Conservation (phyloP, 2,329 filamentous ascomycete species). For the Cytospora piceae region DNA sequence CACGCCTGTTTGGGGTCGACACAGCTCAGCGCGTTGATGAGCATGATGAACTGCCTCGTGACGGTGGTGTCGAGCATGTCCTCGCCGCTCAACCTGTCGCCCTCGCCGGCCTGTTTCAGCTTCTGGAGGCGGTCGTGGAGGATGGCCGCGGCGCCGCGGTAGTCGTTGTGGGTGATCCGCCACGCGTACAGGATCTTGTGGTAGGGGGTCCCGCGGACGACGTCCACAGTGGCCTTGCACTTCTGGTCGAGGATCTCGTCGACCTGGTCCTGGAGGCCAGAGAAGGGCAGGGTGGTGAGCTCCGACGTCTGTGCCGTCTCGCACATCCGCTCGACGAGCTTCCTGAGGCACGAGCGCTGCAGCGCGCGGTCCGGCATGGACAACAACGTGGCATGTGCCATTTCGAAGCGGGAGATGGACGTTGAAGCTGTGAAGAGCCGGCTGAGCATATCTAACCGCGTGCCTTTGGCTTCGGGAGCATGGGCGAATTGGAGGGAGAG, state of each 20-base stretch:
- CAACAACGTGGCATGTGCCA: constrained; percentile 79
- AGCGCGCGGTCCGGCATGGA: constrained; percentile 73
- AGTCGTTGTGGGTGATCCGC: constrained; percentile 82
- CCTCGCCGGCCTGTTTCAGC: constrained; percentile 61
- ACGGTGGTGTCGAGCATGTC: constrained; percentile 66
- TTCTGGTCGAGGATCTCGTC: constrained; percentile 77
- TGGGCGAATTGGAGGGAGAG: constrained; percentile 70
- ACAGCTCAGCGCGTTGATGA: constrained; percentile 91
- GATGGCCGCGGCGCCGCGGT: constrained; percentile 74
- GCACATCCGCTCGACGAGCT: constrained; percentile 71
- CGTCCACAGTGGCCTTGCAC: constrained; percentile 70
- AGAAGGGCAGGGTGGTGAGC: constrained; percentile 77
- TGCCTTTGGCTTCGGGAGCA: constrained; percentile 40
- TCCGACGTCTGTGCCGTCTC: constrained; percentile 66
- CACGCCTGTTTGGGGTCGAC: constrained; percentile 83
- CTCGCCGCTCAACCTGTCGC: constrained; percentile 57
- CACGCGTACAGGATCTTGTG: constrained; percentile 91
- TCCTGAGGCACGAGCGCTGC: constrained; percentile 71
- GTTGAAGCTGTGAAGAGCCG: constrained; percentile 84
- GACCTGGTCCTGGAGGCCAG: constrained; percentile 75
- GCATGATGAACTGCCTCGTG: constrained; percentile 78
- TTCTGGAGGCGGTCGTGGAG: constrained; percentile 67
- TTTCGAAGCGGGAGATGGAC: constrained; percentile 76
- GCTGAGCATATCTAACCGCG: constrained; percentile 74
- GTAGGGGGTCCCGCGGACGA: constrained; percentile 70